Base-by-base conservation (phyloP, 352 stramenopile species). In the Phytophthora tentaculata region DNA sequence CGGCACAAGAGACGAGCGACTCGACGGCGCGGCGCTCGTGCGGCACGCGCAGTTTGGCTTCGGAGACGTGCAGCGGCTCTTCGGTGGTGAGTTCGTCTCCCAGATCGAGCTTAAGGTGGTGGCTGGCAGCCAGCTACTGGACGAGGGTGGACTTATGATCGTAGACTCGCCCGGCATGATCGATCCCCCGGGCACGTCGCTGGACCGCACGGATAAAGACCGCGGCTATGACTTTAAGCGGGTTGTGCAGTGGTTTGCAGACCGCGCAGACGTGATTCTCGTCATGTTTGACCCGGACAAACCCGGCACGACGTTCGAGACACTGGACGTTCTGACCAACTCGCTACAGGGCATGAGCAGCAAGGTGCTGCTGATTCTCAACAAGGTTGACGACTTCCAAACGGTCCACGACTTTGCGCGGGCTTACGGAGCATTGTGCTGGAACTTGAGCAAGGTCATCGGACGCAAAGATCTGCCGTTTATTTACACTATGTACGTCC, bases 281-380 rank as follows among this genome's bases (percentile, higher is more conserved):
- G 84, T 96, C 72, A 96, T 96, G 88, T 96, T 96, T 53, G 88
- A 96, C 62, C 88, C 88, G 3, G 88, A 96, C 71, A 96, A 96
- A 54, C 88, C 88, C 0, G 88, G 88, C 43, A 96, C 88, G 28
- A 96, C 88, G 1, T 96, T 96, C 56, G 88, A 96, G 71, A 95
- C 88, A 53, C 83, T 96, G 29, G 85, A 96, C 44, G 88, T 96
- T 62, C 77, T 96, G 53, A 96, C 88, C 16, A 86, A 77, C 16
- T 93, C 84, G 14, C 71, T 96, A 19, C 66, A 81, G 19, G 85
- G 87, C 0, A 81, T 95, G 51, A 90, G 84, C 44, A 94, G 81
- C 60, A 96, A 96, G 43, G 73, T 96, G 50, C 67, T 92, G 56
- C 73, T 96, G 26, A 95, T 96, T 52, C 59, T 96, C 24, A 96